Conservation (phyloP, 2,329 filamentous ascomycete species). For the Dothidotthia symphoricarpi region DNA sequence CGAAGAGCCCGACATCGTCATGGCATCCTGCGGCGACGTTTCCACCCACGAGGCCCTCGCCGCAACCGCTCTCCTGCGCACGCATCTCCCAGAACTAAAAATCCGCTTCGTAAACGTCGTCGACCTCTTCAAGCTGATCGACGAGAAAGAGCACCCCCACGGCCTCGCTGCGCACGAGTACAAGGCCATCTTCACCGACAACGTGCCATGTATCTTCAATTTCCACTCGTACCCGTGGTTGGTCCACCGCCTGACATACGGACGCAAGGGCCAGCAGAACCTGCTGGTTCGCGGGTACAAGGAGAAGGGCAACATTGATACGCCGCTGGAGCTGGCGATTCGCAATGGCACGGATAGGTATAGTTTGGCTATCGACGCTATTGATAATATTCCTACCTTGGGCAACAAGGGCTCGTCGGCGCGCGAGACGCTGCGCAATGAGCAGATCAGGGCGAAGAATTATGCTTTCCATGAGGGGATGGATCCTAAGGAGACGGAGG, state of each 20-base stretch:
- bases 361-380: constrained; percentile 72
- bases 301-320: constrained; percentile 84
- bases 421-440: constrained; percentile 63
- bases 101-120: constrained; percentile 78
- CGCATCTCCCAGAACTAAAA: constrained; percentile 68
- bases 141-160: constrained; percentile 68
- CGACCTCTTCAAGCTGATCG: constrained; percentile 77
- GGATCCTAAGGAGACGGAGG: constrained; percentile 64
- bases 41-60: constrained; percentile 72
- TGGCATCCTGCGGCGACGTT: constrained; percentile 74
- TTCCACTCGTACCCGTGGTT: constrained; percentile 84
- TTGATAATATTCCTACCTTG: constrained; percentile 63
- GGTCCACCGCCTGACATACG: constrained; percentile 73
- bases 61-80: constrained; percentile 70
- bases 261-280: constrained; percentile 65
- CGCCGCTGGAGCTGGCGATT: constrained; percentile 74
- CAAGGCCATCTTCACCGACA: constrained; percentile 66
- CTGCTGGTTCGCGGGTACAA: constrained; percentile 75
- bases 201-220: constrained; percentile 76
- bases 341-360: constrained; percentile 75
- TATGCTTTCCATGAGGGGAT: constrained; percentile 67
- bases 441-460: constrained; percentile 62
- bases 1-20: constrained; percentile 69
- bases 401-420: constrained; percentile 63
- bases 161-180: constrained; percentile 62